These are phyloP conservation scores for Meyerozyma guilliermondii DNA, from an alignment of 1,139 yeast genomes.

Conservation along the genomic window DNA sequence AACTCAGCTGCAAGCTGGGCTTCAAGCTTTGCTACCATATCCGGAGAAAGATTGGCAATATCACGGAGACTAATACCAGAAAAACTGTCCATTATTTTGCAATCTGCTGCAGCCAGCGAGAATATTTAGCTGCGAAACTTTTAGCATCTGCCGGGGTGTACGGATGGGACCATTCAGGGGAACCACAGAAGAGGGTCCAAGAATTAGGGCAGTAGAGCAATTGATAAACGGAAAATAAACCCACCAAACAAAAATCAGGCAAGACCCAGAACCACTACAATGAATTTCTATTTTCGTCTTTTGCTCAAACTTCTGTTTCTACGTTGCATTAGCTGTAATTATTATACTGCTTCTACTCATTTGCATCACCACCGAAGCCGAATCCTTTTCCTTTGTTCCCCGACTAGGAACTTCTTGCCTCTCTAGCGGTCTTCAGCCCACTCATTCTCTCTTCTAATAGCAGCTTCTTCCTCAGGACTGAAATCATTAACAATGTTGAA, in stretches of 20 bases:
- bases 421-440: constrained; percentile 95
- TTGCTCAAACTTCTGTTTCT: too few species aligned
- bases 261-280: too few species aligned
- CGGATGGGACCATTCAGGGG: background rate
- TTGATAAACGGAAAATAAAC: too few species aligned
- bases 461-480: constrained; percentile 98
- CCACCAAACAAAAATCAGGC: too few species aligned
- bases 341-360: too few species aligned
- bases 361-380: too few species aligned
- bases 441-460: constrained; percentile 93
- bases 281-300: too few species aligned
- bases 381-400: too few species aligned
- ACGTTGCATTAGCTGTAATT: too few species aligned
- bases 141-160: background rate
- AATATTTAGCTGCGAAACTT: background rate
- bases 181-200: background rate
- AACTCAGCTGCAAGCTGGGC: constrained; percentile 27
- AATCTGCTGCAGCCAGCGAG: background rate
- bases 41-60: constrained; percentile 18
- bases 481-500: constrained; percentile 96
- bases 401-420: too few species aligned
- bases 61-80: constrained; percentile 9
- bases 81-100: constrained; percentile 3
- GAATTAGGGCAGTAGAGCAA: too few species aligned
- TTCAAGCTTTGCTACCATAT: constrained; percentile 28